A percentile compares a stretch with the other conserved stretches of the same genome.
phyloP scores from a whole-genome alignment of 176 grass and related monocot genomes.

The Aegilops longissima region DNA sequence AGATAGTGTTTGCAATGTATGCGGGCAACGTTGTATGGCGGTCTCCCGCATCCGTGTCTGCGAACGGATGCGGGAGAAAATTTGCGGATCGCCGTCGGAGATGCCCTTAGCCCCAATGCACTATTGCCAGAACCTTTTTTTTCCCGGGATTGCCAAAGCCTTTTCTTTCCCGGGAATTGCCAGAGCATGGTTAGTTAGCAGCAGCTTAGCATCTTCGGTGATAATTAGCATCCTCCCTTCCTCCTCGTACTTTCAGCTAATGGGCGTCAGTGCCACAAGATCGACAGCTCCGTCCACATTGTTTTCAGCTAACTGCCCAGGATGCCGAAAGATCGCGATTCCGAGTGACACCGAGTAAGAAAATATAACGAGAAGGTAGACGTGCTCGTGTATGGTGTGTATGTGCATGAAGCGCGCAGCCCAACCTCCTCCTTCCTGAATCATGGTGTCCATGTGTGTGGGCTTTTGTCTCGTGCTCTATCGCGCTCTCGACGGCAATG shows the following conservation, averaged over 20 bases:
- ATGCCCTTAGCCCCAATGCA: too few relatives aligned
- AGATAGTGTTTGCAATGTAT: too few relatives aligned
- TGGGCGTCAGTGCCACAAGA: background rate
- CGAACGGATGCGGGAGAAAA: too few relatives aligned
- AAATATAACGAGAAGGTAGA: background rate
- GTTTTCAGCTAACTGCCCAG: slow-evolving; percentile 16
- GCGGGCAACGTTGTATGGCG: too few relatives aligned
- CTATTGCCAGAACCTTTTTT: too few relatives aligned
- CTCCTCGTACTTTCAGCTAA: background rate
- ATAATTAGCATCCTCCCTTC: too few relatives aligned
- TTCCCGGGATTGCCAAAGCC: too few relatives aligned
- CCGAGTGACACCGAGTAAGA: background rate
- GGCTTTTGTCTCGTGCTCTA: background rate
- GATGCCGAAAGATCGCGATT: background rate
- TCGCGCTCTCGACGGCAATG: background rate
- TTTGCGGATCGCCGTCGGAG: too few relatives aligned
- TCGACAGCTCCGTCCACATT: background rate
- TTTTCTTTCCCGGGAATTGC: too few relatives aligned
- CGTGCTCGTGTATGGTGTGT: slow-evolving; percentile 17
- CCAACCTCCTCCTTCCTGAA: background rate
- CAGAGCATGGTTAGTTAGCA: background rate
- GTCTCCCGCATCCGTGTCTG: too few relatives aligned
- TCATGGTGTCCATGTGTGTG: background rate
- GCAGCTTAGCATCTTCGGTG: background rate
- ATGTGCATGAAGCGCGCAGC: background rate